Evolutionary conservation across 2,329 filamentous ascomycete genomes (phyloP).

Genomic region (Epichloe bromicola): DNA sequence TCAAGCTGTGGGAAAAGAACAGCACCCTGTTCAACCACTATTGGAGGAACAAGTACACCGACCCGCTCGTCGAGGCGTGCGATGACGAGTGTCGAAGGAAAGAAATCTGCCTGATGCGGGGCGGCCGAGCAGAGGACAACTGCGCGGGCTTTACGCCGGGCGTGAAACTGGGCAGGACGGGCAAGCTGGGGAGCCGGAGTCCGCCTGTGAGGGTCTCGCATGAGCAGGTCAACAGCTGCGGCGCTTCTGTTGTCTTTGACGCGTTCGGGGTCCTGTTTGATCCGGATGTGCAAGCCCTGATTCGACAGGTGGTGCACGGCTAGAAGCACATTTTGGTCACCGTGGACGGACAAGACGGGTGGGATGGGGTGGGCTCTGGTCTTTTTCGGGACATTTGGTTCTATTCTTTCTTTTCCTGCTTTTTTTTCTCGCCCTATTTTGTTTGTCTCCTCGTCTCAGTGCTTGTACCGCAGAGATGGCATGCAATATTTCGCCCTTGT

Average conservation of each 20-base stretch:
- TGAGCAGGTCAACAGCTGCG: background rate
- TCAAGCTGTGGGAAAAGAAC: background rate
- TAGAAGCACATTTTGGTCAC: no score
- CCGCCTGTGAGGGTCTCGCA: background rate
- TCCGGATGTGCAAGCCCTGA: background rate
- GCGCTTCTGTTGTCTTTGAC: background rate
- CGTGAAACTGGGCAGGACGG: background rate
- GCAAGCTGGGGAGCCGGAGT: background rate
- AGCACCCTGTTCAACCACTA: background rate
- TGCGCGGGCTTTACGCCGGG: conserved; percentile 20
- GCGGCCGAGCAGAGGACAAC: conserved; percentile 37
- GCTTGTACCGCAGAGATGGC: no score
- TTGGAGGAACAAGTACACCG: conserved; percentile 12
- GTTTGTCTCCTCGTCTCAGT: no score
- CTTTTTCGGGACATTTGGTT: no score
- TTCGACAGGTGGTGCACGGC: background rate
- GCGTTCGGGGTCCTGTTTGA: background rate
- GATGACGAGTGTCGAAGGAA: conserved; percentile 25
- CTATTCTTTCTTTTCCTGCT: no score
- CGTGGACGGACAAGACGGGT: no score
- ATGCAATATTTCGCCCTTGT: no score
- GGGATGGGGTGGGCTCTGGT: no score
- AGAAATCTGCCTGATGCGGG: conserved; percentile 40
- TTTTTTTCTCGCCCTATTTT: no score
- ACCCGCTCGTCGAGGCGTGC: conserved; percentile 27